Evolutionary conservation across 2,329 filamentous ascomycete genomes (phyloP).

Genomic region (Aspergillus quadricinctus): DNA sequence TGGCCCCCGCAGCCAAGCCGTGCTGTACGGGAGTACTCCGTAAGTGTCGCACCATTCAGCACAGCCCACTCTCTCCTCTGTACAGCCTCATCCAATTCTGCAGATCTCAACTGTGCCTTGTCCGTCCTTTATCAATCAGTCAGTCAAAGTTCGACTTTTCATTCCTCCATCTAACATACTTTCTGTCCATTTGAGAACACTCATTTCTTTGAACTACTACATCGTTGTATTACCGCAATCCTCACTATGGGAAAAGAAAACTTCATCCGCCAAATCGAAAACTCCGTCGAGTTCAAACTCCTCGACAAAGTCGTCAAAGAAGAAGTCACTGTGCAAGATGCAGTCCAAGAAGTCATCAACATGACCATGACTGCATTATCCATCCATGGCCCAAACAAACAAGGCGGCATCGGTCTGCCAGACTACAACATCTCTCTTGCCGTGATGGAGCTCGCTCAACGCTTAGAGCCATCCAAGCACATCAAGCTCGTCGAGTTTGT

Average conservation of each 20-base stretch:
- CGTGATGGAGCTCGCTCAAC: neutral
- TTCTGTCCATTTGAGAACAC: neutral
- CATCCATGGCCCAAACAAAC: neutral
- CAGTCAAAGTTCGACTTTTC: neutral
- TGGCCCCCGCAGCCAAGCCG: neutral
- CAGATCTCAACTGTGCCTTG: neutral
- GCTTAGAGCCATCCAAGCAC: neutral
- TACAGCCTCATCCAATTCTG: neutral
- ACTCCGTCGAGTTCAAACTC: neutral
- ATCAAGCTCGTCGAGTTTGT: neutral
- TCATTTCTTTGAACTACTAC: neutral
- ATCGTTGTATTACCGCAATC: neutral
- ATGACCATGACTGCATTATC: neutral
- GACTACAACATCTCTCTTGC: neutral
- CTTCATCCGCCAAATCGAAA: neutral
- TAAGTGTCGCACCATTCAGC: neutral
- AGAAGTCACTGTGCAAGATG: neutral
- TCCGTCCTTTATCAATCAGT: neutral
- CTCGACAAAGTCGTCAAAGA: neutral
- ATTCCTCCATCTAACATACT: neutral
- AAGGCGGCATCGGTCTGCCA: neutral
- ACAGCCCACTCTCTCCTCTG: neutral
- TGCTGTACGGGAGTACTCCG: too few species aligned
- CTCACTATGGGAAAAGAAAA: constrained; percentile 1
- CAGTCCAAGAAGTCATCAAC: neutral